Evolutionary conservation across 1,284 basidiomycete genomes (phyloP).

Genomic region (Chondrostereum purpureum): DNA sequence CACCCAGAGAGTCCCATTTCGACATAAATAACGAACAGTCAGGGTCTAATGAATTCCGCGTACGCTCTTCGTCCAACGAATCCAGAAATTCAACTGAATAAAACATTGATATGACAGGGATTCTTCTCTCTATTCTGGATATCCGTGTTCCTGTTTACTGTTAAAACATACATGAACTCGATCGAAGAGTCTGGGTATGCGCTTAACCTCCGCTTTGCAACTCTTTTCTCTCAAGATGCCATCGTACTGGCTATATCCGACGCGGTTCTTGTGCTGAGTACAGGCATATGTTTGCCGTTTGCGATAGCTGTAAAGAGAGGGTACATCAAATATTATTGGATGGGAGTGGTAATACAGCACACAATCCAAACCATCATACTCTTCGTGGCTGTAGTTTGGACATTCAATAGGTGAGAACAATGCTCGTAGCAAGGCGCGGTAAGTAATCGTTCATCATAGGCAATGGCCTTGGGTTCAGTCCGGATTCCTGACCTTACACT

Average conservation of each 20-base stretch:
- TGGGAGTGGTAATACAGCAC: slow-evolving; percentile 75
- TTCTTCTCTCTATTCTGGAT: slow-evolving; percentile 94
- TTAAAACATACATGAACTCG: slow-evolving; percentile 72
- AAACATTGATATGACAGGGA: slow-evolving; percentile 43
- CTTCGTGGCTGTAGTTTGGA: slow-evolving; percentile 72
- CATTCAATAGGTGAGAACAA: slow-evolving; percentile 63
- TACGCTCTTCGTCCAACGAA: slow-evolving; percentile 25
- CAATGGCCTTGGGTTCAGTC: slow-evolving; percentile 99
- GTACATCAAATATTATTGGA: slow-evolving; percentile 75
- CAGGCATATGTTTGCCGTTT: slow-evolving; percentile 79
- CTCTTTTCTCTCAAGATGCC: slow-evolving; percentile 85
- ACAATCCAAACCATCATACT: slow-evolving; percentile 68
- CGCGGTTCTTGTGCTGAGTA: slow-evolving; percentile 70
- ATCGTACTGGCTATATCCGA: slow-evolving; percentile 82
- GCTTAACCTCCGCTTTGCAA: slow-evolving; percentile 77
- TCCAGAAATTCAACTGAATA: neutral
- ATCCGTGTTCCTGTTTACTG: slow-evolving; percentile 74
- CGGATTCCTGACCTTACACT: slow-evolving; percentile 91
- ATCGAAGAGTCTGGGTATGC: slow-evolving; percentile 75
- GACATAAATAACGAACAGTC: slow-evolving; percentile 74
- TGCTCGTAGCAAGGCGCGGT: no score
- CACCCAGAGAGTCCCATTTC: slow-evolving; percentile 78
- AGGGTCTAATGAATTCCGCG: slow-evolving; percentile 80
- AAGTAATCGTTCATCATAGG: slow-evolving; percentile 27
- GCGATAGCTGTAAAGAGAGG: slow-evolving; percentile 70